phyloP scores from a whole-genome alignment of 164 flowering plant genomes.

The Piper betle region DNA sequence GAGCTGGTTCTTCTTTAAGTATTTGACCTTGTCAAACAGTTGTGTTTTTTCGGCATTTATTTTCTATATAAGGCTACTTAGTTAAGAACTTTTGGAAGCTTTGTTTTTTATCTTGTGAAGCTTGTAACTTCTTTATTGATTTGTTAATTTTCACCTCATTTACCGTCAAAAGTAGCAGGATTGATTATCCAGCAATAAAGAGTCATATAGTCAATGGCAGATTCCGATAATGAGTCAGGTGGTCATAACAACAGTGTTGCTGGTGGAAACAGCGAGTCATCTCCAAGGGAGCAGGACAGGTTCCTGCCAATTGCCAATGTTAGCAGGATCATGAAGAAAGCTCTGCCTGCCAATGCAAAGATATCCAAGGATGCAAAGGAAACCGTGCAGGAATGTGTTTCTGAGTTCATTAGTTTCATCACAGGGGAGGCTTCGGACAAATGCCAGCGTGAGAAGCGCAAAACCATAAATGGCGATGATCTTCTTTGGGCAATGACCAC shows the following conservation, averaged over 20 bases:
- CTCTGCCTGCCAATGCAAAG: slow-evolving; percentile 48
- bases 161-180: too few species aligned
- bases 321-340: slow-evolving; percentile 53
- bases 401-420: slow-evolving; percentile 57
- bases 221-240: slow-evolving; percentile 43
- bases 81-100: too few species aligned
- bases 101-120: too few species aligned
- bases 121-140: too few species aligned
- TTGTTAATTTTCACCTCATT: too few species aligned
- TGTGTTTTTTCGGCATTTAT: too few species aligned
- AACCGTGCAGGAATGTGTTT: slow-evolving; percentile 57
- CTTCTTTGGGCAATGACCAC: slow-evolving; percentile 59
- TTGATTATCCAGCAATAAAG: too few species aligned
- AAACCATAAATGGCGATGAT: slow-evolving; percentile 59
- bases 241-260: slow-evolving; percentile 12
- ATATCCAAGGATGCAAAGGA: slow-evolving; percentile 57
- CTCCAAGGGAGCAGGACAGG: slow-evolving; percentile 45
- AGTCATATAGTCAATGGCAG: slow-evolving; percentile 24
- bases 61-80: too few species aligned
- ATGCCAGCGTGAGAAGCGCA: slow-evolving; percentile 51
- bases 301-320: slow-evolving; percentile 54
- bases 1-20: too few species aligned
- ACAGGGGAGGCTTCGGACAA: slow-evolving; percentile 61
- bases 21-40: too few species aligned
- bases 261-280: slow-evolving; percentile 18